Percentiles rank a stretch among this genome's conserved stretches.
These are phyloP conservation scores for Neobulgaria alba DNA, from an alignment of 2,329 filamentous ascomycete genomes.

Conservation along the genomic window DNA sequence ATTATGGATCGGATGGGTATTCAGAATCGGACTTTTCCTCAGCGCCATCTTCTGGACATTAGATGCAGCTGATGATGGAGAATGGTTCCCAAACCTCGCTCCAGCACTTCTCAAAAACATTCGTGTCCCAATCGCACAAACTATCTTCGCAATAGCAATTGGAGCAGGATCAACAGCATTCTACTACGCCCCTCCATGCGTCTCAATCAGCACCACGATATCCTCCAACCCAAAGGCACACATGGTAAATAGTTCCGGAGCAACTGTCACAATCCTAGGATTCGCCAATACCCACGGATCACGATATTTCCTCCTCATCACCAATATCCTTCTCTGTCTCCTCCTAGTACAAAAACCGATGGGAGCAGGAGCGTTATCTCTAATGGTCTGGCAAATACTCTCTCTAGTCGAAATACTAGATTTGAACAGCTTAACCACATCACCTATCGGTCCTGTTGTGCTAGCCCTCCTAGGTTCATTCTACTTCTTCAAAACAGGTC, in stretches of 20 bases:
- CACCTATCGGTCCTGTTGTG: conserved; percentile 73
- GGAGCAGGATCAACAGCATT: conserved; percentile 80
- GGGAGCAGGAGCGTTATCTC: conserved; percentile 74
- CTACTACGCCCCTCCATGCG: conserved; percentile 74
- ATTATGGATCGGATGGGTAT: conserved; percentile 72
- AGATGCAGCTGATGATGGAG: conserved; percentile 78
- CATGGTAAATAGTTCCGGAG: conserved; percentile 30
- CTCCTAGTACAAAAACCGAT: conserved; percentile 88
- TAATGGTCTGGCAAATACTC: conserved; percentile 84
- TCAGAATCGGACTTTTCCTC: conserved; percentile 68
- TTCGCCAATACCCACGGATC: conserved; percentile 91
- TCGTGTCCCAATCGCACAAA: conserved; percentile 71
- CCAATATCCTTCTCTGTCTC: conserved; percentile 69
- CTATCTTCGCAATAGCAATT: conserved; percentile 69
- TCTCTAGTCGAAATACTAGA: conserved; percentile 61
- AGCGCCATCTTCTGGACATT: conserved; percentile 79
- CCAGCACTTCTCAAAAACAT: conserved; percentile 59
- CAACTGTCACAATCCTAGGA: conserved; percentile 70
- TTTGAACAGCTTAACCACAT: conserved; percentile 50
- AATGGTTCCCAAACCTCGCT: conserved; percentile 60
- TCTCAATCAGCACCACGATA: conserved; percentile 51
- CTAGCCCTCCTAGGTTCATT: conserved; percentile 85
- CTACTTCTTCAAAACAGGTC: conserved; percentile 96
- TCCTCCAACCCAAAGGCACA: conserved; percentile 8
- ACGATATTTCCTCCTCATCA: conserved; percentile 75